Conservation (phyloP, 2,329 filamentous ascomycete species). For the Aspergillus sp. region DNA sequence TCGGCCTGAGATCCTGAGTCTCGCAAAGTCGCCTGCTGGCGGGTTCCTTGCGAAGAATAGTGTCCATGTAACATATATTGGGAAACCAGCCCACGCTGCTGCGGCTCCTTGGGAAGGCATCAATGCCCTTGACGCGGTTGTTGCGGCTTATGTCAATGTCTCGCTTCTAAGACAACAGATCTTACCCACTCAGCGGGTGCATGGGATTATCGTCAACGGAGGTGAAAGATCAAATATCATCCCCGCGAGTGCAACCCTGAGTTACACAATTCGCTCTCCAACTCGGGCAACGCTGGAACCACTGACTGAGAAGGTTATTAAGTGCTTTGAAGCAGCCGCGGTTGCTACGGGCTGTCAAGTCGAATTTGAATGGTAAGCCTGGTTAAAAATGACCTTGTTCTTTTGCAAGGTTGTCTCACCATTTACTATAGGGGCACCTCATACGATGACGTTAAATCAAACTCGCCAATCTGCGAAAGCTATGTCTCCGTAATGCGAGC, state of each 20-base stretch:
- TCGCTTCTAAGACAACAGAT: conserved; percentile 57
- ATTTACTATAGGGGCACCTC: conserved; percentile 25
- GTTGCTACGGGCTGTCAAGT: conserved; percentile 32
- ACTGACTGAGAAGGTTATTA: conserved; percentile 26
- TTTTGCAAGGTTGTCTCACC: neutral
- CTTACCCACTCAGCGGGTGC: conserved; percentile 50
- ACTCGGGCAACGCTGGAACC: conserved; percentile 39
- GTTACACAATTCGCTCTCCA: conserved; percentile 46
- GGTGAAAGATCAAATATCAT: conserved; percentile 57
- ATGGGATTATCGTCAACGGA: conserved; percentile 54
- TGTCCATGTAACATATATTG: conserved; percentile 43
- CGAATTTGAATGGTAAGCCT: conserved; percentile 27
- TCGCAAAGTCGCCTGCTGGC: conserved; percentile 24
- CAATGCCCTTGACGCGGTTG: conserved; percentile 58
- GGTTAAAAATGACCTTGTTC: neutral
- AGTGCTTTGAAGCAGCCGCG: conserved; percentile 35
- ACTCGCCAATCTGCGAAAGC: conserved; percentile 30
- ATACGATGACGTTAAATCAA: conserved; percentile 31
- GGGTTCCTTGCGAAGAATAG: conserved; percentile 33
- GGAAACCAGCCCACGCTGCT: conserved; percentile 56
- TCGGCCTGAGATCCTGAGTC: conserved; percentile 19
- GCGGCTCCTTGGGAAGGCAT: conserved; percentile 57
- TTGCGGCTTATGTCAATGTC: conserved; percentile 46
- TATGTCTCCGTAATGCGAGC: conserved; percentile 30
- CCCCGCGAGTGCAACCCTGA: conserved; percentile 48